Evolutionary conservation across 2,329 filamentous ascomycete genomes (phyloP), one percentile per base, ranked within the genome.

Genomic region (Aspergillus pseudonomiae): DNA sequence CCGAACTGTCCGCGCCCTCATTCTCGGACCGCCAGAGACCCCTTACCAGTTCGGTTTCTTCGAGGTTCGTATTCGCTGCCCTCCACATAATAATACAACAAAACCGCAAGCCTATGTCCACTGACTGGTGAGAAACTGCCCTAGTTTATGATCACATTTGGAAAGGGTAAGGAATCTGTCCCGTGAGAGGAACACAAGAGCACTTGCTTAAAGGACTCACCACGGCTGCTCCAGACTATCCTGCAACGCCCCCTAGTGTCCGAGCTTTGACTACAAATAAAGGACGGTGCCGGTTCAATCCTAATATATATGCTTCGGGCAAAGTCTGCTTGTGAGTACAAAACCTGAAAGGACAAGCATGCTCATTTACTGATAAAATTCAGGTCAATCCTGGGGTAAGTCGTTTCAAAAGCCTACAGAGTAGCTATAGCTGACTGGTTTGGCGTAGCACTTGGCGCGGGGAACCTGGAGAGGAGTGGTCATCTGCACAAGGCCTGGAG

Each of bases 31-130:
- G 28, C 93, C 94, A 68, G 94, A 95, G 71, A 96, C 94, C 0
- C 94, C 94, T 0, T 99, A 99, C 78, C 94, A 97, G 78, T 97
- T 96, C 74, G 95, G 95, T 3, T 97, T 97, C 80, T 98, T 96
- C 75, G 93, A 98, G 85, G 93, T 95, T 77, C 64, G 83, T 75
- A 60, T 70, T 45, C 32, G 11, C 28, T 53, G 19, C 34, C 55
- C 28, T 45, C 26, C 12, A 9, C 24, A 32, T 43, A 4, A 60
- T 10, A 28, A 16, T 24, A 48, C 4, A 48, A 28, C 2, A 48
- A 16, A 16, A n/a, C 19, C 3, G 16, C n/a, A 19, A 21, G 3
- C 16, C 48, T 12, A 36, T 30, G 14, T 5, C 46, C 60, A 52
- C 48, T 65, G 53, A 60, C 32, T 30, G 14, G 26, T n/a, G 19